A percentile compares a stretch with the other conserved stretches of the same genome.
These are phyloP conservation scores for Paxillus rubicundulus DNA, from an alignment of 768 basidiomycete species.

Conservation along the genomic window DNA sequence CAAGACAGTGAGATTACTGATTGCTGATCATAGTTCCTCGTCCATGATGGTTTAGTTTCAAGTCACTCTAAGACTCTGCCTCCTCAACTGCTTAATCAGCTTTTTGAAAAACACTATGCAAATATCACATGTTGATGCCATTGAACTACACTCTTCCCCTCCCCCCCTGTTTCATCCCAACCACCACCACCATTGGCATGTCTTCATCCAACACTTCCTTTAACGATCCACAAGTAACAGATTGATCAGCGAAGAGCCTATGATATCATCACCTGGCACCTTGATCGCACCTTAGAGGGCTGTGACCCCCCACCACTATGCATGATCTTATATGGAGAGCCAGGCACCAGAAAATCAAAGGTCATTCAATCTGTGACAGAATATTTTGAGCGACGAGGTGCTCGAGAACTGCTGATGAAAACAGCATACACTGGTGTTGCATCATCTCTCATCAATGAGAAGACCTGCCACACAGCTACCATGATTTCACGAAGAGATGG, in stretches of 20 bases:
- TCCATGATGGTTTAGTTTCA: no score
- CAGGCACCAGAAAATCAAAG: slow-evolving; percentile 44
- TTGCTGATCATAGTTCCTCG: no score
- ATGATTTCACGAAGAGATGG: slow-evolving; percentile 12
- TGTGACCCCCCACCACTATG: slow-evolving; percentile 25
- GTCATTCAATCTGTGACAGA: slow-evolving; percentile 39
- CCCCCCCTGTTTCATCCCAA: no score
- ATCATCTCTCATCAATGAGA: slow-evolving; percentile 37
- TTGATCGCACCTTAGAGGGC: slow-evolving; percentile 20
- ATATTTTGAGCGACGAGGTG: slow-evolving; percentile 23
- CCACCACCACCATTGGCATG: no score
- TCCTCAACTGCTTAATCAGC: no score
- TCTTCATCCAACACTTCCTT: no score
- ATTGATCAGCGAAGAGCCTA: slow-evolving; percentile 22
- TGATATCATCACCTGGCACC: slow-evolving; percentile 34
- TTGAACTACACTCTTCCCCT: no score
- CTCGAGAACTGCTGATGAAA: slow-evolving; percentile 27
- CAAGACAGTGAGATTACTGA: no score
- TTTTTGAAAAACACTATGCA: no score
- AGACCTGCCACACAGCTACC: slow-evolving; percentile 33
- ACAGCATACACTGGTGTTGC: slow-evolving; percentile 41
- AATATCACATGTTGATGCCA: no score
- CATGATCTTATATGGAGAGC: slow-evolving; percentile 12
- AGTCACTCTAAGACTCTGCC: no score
- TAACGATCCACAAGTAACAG: no score